These are phyloP conservation scores for Stemphylium beticola DNA, from an alignment of 2,329 filamentous ascomycete species.

Conservation along the genomic window DNA sequence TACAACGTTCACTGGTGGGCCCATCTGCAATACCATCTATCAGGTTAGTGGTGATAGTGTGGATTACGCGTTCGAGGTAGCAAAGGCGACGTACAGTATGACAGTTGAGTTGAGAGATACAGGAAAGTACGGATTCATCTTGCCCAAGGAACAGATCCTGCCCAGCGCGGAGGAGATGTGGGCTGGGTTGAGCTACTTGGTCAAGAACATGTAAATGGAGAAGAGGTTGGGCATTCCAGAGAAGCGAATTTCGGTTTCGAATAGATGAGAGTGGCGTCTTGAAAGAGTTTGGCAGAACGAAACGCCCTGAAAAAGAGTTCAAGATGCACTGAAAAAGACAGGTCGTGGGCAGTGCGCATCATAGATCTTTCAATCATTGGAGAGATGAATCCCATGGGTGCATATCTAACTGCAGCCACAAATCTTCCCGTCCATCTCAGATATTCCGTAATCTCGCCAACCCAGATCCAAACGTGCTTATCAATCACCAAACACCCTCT, in stretches of 20 bases:
- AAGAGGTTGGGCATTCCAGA: too few species aligned
- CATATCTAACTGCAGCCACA: too few species aligned
- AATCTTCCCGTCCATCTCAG: not conserved
- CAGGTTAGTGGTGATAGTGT: constrained; percentile 57
- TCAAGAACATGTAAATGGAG: constrained; percentile 5
- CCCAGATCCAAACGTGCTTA: too few species aligned
- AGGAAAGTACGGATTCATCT: constrained; percentile 56
- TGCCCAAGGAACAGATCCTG: constrained; percentile 57
- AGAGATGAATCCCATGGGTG: too few species aligned
- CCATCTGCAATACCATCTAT: constrained; percentile 68
- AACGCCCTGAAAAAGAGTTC: too few species aligned
- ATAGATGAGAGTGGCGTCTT: not conserved
- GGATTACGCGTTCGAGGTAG: constrained; percentile 54
- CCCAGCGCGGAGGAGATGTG: constrained; percentile 57
- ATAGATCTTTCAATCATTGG: too few species aligned
- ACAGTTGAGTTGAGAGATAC: constrained; percentile 60
- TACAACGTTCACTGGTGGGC: constrained; percentile 51
- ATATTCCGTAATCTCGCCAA: not conserved
- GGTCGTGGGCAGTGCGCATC: too few species aligned
- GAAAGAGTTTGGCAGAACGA: not conserved
- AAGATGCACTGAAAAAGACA: too few species aligned
- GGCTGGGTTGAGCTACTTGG: constrained; percentile 47
- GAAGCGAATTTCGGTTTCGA: too few species aligned
- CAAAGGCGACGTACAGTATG: constrained; percentile 54
- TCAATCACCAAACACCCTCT: not conserved